These are phyloP conservation scores for Paraphaeosphaeria sporulosa DNA, from an alignment of 2,329 filamentous ascomycete genomes.

Conservation along the genomic window DNA sequence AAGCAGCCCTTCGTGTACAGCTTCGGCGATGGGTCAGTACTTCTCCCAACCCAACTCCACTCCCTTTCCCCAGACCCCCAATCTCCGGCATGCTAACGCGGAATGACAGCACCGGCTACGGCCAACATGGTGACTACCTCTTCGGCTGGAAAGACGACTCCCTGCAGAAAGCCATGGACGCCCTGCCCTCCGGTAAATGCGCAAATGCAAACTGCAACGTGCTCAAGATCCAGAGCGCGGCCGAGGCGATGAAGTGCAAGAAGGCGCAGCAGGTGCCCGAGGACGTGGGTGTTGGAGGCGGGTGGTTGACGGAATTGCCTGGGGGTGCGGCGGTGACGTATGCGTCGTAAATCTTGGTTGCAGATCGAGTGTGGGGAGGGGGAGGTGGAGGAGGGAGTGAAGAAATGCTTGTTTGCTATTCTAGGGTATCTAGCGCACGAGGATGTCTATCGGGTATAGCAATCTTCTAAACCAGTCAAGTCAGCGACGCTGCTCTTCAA, in stretches of 20 bases:
- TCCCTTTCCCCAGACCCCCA: slow-evolving; percentile 25
- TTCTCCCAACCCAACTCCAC: neutral
- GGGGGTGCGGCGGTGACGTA: slow-evolving; percentile 34
- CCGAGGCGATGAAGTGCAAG: slow-evolving; percentile 35
- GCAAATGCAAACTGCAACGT: slow-evolving; percentile 40
- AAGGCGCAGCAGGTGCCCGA: slow-evolving; percentile 58
- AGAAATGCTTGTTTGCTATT: no score
- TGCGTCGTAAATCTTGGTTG: neutral
- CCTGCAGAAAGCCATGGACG: slow-evolving; percentile 13
- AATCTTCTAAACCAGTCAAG: neutral
- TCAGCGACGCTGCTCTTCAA: neutral
- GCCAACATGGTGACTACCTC: slow-evolving; percentile 59
- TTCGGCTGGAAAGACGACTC: slow-evolving; percentile 58
- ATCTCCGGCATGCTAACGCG: neutral
- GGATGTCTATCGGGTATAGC: neutral
- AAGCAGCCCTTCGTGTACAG: slow-evolving; percentile 24
- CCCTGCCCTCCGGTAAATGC: slow-evolving; percentile 35
- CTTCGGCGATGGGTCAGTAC: slow-evolving; percentile 42
- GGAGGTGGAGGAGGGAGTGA: neutral
- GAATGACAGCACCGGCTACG: slow-evolving; percentile 46
- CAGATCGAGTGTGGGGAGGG: no score
- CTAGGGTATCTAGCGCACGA: neutral
- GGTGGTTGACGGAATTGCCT: slow-evolving; percentile 40
- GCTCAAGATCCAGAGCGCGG: slow-evolving; percentile 38
- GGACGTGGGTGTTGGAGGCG: slow-evolving; percentile 45